Evolutionary conservation across 192 early-diverging fungal species (phyloP), one percentile per base, ranked within the genome.

Genomic region (Gamsiella multidivaricata): DNA sequence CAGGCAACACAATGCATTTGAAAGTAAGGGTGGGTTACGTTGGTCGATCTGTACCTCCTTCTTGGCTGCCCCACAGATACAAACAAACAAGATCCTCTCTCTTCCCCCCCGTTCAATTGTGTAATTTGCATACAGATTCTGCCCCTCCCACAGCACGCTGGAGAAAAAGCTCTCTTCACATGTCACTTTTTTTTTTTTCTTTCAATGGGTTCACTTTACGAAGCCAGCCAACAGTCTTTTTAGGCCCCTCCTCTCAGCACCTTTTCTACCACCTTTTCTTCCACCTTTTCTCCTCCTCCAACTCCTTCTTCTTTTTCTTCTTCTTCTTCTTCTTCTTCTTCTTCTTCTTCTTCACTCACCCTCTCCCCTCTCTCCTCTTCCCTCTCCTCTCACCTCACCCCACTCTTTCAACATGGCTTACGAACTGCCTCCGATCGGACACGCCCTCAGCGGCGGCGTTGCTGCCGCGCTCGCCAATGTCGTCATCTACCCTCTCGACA

Each of bases 401-500:
- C 34, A 22, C 31, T 20, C 28, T 46, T 46, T 31, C 23, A 18
- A 26, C 28, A 74, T 65, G 67, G 33, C 81, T 14, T 86, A 86
- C 62, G 83, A 83, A 57, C 36, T 86, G 1, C 84, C 84, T 26
- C 82, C 84, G 23, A 45, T 86, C 39, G 84, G 80, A 3, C 82
- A 83, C 67, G 84, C 84, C 20, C 67, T 86, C 55, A 80, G 80
- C 8, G 84, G 84, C 25, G 84, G 82, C 25, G 72, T 86, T 15
- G 84, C 80, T 31, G 69, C 76, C 54, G 70, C 80, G 9, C 56
- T 86, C 43, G 80, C 80, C 17, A 86, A 83, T 54, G 46, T 83
- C 3, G 69, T 82, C 56, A 81, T 86, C 28, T 86, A 86, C 58
- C 84, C 84, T 22, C 52, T 86, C 17, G 84, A 86, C 79, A 75